Base-by-base conservation (phyloP, 495 filamentous ascomycete genomes). In the Geoglossum glabrum region DNA sequence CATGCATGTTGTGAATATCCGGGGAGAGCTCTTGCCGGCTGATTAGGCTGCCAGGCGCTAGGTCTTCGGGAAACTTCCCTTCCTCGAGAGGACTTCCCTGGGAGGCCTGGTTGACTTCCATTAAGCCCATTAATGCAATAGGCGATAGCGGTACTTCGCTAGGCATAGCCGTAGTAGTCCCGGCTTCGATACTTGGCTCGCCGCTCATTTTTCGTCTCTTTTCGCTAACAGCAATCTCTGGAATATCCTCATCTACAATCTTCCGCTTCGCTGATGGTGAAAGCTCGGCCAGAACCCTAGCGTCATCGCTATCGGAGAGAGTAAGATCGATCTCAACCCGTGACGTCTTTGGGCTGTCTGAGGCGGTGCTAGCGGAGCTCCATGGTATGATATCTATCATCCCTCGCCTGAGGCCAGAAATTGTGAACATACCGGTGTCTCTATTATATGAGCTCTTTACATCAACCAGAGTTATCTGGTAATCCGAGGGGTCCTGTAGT, bases 401-500 rank as follows among this genome's bases (percentile, higher is more conserved):
- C 15, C 49, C 49, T 13, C 49, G 49, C 28, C 31, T 36, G 19
- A 56, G 54, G 21, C 54, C 54, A 45, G 31, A 56, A 19, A 56
- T 45, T 25, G 17, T 56, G n/a, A 56, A 56, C 9, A 56, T 33
- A 17, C 54, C 54, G 31, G 30, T 40, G 10, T 40, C 36, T 15
- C 6, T 38, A 13, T 56, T 3, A 17, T 56, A 56, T 11, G 54
- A 38, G 10, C n/a, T 38, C 31, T 3, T 28, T 13, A 56, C 54
- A 19, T 56, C 54, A n/a, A 56, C 54, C 31, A 56, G 26, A 8
- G 49, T 56, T 38, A 56, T 56, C 31, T 56, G 54, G 31, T 56
- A 36, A 17, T 56, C 54, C 11, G 54, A 27, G 30, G 50, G 7
- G 13, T 30, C 54, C n/a, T 36, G 31, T 8, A 38, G 13, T 17